Conservation (phyloP, 139 green algal species). For the Gonium pectorale region DNA sequence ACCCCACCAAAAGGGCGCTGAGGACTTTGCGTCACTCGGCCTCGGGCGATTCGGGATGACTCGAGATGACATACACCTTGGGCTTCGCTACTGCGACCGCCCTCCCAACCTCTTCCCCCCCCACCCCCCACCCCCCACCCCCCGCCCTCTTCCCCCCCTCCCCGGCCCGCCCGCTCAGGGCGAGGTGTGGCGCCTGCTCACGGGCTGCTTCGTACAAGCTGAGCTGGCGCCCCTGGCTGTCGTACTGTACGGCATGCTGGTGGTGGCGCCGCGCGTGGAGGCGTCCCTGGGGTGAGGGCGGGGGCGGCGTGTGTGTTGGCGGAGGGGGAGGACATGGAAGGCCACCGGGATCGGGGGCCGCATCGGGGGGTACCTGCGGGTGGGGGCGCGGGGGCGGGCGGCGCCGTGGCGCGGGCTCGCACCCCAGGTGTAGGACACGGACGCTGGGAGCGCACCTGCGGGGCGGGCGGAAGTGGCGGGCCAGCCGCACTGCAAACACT, state of each 20-base stretch:
- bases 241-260: conserved; percentile 15
- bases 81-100: neutral
- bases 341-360: neutral
- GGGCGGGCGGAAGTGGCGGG: too few relatives aligned
- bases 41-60: too few relatives aligned
- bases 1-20: too few relatives aligned
- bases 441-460: too few relatives aligned
- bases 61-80: too few relatives aligned
- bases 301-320: neutral
- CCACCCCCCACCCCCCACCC: neutral
- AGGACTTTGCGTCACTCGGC: too few relatives aligned
- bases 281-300: conserved; percentile 27
- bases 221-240: conserved; percentile 9
- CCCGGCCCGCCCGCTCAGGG: neutral
- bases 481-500: too few relatives aligned
- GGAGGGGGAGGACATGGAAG: neutral
- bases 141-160: neutral
- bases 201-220: neutral
- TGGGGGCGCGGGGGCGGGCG: too few relatives aligned
- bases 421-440: neutral
- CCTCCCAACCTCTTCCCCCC: neutral
- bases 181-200: conserved; percentile 40
- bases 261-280: conserved; percentile 40
- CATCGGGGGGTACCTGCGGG: neutral
- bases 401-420: neutral